Conservation (phyloP, 202 grass and related monocot species). For the Panicum hallii region DNA sequence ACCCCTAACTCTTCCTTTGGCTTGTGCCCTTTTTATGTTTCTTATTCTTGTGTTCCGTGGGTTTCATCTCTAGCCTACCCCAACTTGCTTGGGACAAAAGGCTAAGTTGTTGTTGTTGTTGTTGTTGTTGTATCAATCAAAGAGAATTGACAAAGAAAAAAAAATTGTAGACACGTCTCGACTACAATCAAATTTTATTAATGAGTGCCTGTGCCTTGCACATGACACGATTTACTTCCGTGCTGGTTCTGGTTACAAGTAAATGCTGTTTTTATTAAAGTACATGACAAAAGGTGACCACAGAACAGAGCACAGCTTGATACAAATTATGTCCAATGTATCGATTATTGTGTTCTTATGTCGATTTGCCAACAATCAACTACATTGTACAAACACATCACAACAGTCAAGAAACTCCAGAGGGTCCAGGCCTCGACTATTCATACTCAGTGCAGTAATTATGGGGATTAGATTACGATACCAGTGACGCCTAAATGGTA, state of each 20-base stretch:
- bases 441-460: neutral
- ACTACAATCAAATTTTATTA: neutral
- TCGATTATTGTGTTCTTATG: neutral
- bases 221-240: neutral
- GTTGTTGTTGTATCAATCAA: neutral
- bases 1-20: too few species aligned
- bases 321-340: neutral
- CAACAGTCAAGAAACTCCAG: neutral
- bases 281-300: neutral
- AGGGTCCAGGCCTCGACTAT: neutral
- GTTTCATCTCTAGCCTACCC: too few species aligned
- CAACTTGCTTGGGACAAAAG: too few species aligned
- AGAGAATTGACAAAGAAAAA: neutral
- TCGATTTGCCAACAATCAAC: neutral
- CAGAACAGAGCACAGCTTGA: neutral
- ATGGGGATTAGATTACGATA: neutral
- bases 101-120: too few species aligned
- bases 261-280: slow-evolving; percentile 9
- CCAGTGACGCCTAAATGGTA: neutral
- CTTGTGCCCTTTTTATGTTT: too few species aligned
- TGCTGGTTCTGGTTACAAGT: neutral
- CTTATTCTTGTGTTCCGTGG: too few species aligned
- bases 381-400: neutral
- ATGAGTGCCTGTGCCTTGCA: neutral
- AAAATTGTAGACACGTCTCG: neutral